Conservation (phyloP, 2,329 filamentous ascomycete species). For the Colletotrichum lentis region DNA sequence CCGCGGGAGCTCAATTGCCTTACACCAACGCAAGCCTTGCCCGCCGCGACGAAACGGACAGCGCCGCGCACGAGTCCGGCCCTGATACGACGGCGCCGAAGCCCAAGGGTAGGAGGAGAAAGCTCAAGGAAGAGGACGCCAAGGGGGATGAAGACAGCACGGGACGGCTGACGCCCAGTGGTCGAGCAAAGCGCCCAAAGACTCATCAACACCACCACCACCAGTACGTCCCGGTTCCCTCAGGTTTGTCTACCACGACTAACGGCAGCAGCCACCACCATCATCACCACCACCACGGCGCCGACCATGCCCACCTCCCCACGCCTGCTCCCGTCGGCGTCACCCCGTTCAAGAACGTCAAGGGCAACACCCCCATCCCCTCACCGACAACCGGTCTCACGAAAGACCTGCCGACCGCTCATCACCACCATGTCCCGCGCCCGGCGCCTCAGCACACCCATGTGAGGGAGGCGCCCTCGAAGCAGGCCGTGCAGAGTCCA, state of each 20-base stretch:
- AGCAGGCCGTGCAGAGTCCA: conserved; percentile 47
- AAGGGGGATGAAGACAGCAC: conserved; percentile 72
- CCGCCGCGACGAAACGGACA: conserved; percentile 63
- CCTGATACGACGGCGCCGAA: conserved; percentile 53
- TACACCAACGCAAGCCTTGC: conserved; percentile 56
- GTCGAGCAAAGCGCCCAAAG: conserved; percentile 72
- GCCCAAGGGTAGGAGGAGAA: conserved; percentile 68
- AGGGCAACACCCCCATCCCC: conserved; percentile 55
- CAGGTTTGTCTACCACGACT: conserved; percentile 41
- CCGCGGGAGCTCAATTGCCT: conserved; percentile 53
- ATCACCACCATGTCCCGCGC: conserved; percentile 58
- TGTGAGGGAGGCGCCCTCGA: conserved; percentile 39
- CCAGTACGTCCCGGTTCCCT: conserved; percentile 59
- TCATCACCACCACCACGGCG: conserved; percentile 66
- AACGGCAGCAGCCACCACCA: conserved; percentile 58
- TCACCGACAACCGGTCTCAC: conserved; percentile 52
- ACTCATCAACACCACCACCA: conserved; percentile 72
- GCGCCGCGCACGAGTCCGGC: conserved; percentile 54
- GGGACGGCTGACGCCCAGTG: conserved; percentile 67
- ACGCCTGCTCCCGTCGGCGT: conserved; percentile 52
- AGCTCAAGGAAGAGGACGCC: conserved; percentile 78
- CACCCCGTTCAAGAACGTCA: conserved; percentile 60
- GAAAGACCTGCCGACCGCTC: conserved; percentile 51
- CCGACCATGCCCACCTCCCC: conserved; percentile 55
- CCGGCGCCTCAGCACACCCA: conserved; percentile 42